Evolutionary conservation across 192 early-diverging fungal genomes (phyloP).

Genomic region (Linnemannia exigua): DNA sequence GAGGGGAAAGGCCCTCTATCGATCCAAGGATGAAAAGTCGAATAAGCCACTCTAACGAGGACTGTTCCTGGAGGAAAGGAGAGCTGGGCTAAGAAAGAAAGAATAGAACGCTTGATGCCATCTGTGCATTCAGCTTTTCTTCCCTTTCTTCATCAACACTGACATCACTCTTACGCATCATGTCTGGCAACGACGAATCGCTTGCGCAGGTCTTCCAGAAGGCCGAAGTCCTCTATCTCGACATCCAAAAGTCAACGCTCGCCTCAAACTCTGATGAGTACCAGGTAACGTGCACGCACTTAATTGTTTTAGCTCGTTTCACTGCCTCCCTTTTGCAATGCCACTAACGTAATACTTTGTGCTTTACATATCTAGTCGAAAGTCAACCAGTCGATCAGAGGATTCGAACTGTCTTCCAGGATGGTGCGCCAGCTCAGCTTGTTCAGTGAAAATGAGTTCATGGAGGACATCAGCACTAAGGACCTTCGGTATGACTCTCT

Average conservation of each 20-base stretch:
- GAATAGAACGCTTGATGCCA: background rate
- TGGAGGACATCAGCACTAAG: slow-evolving; percentile 89
- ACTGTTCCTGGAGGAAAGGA: background rate
- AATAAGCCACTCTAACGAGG: background rate
- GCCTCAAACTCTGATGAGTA: slow-evolving; percentile 50
- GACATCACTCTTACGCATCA: background rate
- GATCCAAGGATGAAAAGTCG: background rate
- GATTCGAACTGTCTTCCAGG: slow-evolving; percentile 59
- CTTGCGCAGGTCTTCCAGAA: slow-evolving; percentile 45
- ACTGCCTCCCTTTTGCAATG: background rate
- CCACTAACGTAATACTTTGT: background rate
- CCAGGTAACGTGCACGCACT: slow-evolving; percentile 21
- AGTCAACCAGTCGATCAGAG: slow-evolving; percentile 62
- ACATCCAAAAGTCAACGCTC: slow-evolving; percentile 39
- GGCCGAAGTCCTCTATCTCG: slow-evolving; percentile 42
- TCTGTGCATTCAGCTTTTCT: background rate
- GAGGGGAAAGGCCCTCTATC: background rate
- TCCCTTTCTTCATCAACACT: background rate
- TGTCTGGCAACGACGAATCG: slow-evolving; percentile 41
- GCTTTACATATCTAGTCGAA: slow-evolving; percentile 51
- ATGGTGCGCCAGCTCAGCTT: slow-evolving; percentile 74
- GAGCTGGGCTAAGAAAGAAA: background rate
- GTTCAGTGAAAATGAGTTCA: slow-evolving; percentile 89
- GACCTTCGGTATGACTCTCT: slow-evolving; percentile 72
- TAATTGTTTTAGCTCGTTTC: background rate